Evolutionary conservation across 306 rosid species (phyloP).

Genomic region (Heteromeles arbutifolia): DNA sequence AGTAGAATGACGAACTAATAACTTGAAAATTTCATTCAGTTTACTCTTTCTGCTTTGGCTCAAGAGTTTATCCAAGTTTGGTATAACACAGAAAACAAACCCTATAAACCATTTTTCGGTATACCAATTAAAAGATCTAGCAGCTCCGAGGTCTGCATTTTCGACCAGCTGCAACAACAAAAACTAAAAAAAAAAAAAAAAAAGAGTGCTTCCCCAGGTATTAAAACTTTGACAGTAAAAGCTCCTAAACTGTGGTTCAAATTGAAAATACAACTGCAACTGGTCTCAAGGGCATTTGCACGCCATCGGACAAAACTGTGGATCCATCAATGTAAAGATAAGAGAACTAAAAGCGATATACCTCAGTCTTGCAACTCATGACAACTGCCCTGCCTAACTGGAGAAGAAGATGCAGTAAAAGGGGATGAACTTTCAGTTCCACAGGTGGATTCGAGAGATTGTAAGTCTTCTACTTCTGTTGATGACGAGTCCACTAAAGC

Average conservation of each 20-base stretch:
- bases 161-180: slow-evolving; percentile 9
- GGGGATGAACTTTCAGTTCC: not conserved
- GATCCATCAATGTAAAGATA: slow-evolving; percentile 6
- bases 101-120: slow-evolving; percentile 5
- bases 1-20: not conserved
- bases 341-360: slow-evolving; percentile 9
- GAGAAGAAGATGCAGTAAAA: not conserved
- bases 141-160: slow-evolving; percentile 18
- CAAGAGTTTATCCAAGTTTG: not conserved
- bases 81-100: not conserved
- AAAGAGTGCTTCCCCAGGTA: not conserved
- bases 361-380: slow-evolving; percentile 9
- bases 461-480: not conserved
- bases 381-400: not conserved
- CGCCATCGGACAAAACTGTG: slow-evolving; percentile 9
- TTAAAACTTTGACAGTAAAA: not conserved
- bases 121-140: slow-evolving; percentile 4
- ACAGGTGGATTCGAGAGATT: not conserved
- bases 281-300: slow-evolving; percentile 19
- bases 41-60: not conserved
- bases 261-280: slow-evolving; percentile 11
- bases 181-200: not conserved
- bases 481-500: slow-evolving; percentile 2
- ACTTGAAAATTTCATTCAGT: not conserved
- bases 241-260: slow-evolving; percentile 15